A percentile compares a stretch with the other conserved stretches of the same genome.
phyloP scores from a whole-genome alignment of 202 grass and related monocot genomes.

The Setaria italica region DNA sequence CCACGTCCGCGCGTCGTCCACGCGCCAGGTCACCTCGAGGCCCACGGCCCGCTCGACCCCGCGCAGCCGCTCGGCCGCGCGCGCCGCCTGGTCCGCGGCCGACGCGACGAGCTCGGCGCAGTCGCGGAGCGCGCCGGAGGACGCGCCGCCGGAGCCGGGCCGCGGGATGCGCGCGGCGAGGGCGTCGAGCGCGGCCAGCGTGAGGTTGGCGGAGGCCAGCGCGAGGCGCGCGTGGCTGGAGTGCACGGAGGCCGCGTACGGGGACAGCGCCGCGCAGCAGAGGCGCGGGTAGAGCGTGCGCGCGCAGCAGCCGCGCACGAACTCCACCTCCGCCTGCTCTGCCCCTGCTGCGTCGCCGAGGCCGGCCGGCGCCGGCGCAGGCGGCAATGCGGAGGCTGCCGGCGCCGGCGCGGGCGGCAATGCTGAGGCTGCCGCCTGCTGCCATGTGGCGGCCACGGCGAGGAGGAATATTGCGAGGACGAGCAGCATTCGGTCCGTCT shows the following conservation, averaged over 20 bases:
- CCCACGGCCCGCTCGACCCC: conserved; percentile 19
- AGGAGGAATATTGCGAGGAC: background rate
- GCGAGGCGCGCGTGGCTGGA: conserved; percentile 34
- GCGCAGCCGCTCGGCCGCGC: conserved; percentile 19
- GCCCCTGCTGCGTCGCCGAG: background rate
- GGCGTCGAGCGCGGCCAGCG: background rate
- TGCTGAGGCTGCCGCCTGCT: background rate
- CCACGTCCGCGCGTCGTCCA: background rate
- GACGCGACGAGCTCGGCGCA: conserved; percentile 24
- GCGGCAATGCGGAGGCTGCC: background rate
- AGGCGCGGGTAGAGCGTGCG: conserved; percentile 40
- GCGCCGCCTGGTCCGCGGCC: background rate
- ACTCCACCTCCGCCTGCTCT: background rate
- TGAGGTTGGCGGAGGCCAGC: conserved; percentile 29
- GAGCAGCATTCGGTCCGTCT: background rate
- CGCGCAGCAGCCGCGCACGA: conserved; percentile 32
- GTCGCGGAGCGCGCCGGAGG: background rate
- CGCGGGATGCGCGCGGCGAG: conserved; percentile 18
- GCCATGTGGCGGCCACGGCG: background rate
- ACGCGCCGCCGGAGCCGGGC: background rate
- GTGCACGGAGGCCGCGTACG: conserved; percentile 2
- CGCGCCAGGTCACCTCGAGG: background rate
- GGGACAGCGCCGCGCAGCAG: background rate
- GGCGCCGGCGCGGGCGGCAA: background rate
- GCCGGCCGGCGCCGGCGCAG: background rate